Evolutionary conservation across 2,329 filamentous ascomycete genomes (phyloP), one percentile per base, ranked within the genome.

Genomic region (Neopestalotiopsis clavispora): DNA sequence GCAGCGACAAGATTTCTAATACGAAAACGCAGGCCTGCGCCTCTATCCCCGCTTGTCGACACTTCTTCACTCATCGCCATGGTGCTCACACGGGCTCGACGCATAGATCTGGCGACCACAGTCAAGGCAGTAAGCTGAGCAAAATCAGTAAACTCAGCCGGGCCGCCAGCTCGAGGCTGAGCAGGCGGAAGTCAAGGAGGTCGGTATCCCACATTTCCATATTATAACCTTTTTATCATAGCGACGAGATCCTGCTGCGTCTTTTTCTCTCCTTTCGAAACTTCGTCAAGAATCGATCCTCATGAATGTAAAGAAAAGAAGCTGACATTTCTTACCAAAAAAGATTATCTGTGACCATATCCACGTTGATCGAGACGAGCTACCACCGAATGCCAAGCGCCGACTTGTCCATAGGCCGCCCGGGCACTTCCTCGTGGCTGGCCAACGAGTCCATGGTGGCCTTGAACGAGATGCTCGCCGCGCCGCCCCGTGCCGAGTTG

Each of bases 11-110:
- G 4, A 2, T 7, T 14, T 6, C 56, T 20, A 23, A 49, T 17
- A 4, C 20, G 17, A 23, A 40, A 17, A 13, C 3, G 12, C 69
- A 79, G 78, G 77, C 81, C 34, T 81, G 78, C 67, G 80, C 80
- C 49, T 82, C 80, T 2, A 74, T 81, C 5, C 80, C 81, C 2
- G 77, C 80, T 3, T 79, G 79, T 6, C 81, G 80, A 65, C 80
- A 79, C 1, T 81, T 82, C 69, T 80, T 81, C 69, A 64, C 61
- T 9, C 30, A 23, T 10, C 40, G 40, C 28, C 38, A 42, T 28
- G n/a, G 34, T 10, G 42, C n/a, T 28, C 34, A 49, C n/a, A 28
- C 49, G 13, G 61, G 32, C 20, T 49, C 61, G 20, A 28, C 61
- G 6, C 20, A 38, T 13, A 20, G 17, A 6, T 64, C 61, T 13